A percentile compares a stretch with the other conserved stretches of the same genome.
These are phyloP conservation scores for Fistulinella prunicolor DNA, from an alignment of 768 basidiomycete genomes.

Conservation along the genomic window DNA sequence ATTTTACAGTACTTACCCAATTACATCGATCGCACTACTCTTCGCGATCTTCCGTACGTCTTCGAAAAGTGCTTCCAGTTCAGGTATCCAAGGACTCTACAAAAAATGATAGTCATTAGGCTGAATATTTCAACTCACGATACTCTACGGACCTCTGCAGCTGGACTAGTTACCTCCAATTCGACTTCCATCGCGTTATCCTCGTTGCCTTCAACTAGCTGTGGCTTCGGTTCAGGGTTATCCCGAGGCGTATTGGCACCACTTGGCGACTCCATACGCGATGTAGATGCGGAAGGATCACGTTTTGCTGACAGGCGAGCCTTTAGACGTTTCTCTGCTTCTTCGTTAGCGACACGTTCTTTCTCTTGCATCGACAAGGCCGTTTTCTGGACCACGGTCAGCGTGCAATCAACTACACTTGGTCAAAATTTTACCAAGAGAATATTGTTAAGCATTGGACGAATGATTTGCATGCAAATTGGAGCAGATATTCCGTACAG, in stretches of 20 bases:
- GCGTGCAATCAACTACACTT: conserved; percentile 2
- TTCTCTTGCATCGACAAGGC: conserved; percentile 67
- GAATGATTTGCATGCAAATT: conserved; percentile 91
- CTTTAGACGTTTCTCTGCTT: conserved; percentile 78
- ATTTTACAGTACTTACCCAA: conserved; percentile 55
- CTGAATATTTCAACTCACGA: conserved; percentile 1
- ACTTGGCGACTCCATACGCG: conserved; percentile 66
- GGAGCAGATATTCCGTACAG: conserved; percentile 79
- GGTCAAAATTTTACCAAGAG: conserved; percentile 48
- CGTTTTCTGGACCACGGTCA: conserved; percentile 41
- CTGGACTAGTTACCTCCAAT: conserved; percentile 23
- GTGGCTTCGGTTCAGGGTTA: conserved; percentile 20
- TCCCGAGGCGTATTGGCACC: conserved; percentile 31
- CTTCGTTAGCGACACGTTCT: conserved; percentile 66
- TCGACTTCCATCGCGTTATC: conserved; percentile 58
- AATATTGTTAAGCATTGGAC: conserved; percentile 69
- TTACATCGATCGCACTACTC: conserved; percentile 54
- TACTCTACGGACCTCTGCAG: conserved; percentile 22
- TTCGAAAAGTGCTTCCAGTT: conserved; percentile 68
- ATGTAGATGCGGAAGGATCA: conserved; percentile 53
- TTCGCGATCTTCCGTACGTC: conserved; percentile 74
- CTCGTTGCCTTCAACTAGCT: conserved; percentile 35
- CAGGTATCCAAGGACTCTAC: conserved; percentile 78
- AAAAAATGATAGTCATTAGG: conserved; percentile 7
- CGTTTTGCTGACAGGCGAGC: conserved; percentile 72